Evolutionary conservation across 192 early-diverging fungal genomes (phyloP).

Genomic region (Haplosporangium gracile): DNA sequence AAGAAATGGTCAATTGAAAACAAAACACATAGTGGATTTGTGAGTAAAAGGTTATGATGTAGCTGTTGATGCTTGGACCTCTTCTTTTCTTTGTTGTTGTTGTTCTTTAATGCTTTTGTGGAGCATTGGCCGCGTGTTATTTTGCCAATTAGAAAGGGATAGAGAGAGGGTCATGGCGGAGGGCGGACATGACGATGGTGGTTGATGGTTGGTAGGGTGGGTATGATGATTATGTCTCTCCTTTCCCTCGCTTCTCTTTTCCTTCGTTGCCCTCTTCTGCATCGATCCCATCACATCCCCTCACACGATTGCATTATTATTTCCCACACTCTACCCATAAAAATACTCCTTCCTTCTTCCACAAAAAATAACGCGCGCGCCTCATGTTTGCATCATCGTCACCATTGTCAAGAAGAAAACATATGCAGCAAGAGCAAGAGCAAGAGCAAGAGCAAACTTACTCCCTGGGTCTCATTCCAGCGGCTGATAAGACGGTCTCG

Average conservation of each 20-base stretch:
- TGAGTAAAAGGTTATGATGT: background rate
- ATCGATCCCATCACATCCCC: too few species aligned
- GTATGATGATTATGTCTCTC: background rate
- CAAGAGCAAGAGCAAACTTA: constrained; percentile 14
- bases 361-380: background rate
- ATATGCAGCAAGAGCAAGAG: background rate
- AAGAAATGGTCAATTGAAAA: background rate
- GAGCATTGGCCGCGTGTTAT: background rate
- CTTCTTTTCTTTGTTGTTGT: too few species aligned
- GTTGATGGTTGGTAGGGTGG: background rate
- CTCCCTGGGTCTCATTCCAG: constrained; percentile 96
- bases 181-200: background rate
- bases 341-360: background rate
- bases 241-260: background rate
- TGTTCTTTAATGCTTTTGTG: too few species aligned
- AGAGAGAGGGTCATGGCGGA: background rate
- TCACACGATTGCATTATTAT: background rate
- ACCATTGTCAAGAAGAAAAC: background rate
- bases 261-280: background rate
- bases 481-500: constrained; percentile 93
- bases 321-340: background rate
- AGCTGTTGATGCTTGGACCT: background rate
- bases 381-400: background rate
- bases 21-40: background rate
- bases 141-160: background rate